These are phyloP conservation scores for Cryptococcus amylolentus DNA, from an alignment of 1,284 basidiomycete genomes.

Conservation along the genomic window DNA sequence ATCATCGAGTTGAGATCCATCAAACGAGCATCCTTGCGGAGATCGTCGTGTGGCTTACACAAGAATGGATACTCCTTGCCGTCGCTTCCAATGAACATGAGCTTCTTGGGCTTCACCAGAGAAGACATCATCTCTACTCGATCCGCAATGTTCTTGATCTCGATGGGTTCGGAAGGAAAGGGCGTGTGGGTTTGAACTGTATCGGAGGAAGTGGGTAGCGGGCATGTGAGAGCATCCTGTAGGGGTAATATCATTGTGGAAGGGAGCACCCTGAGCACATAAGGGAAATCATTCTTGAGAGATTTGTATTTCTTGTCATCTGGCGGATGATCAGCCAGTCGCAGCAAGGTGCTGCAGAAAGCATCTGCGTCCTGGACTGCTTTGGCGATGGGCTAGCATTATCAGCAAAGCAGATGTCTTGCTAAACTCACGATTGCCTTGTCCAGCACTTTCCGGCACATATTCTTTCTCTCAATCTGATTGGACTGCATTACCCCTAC, in stretches of 20 bases:
- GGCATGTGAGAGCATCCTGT: conserved; percentile 89
- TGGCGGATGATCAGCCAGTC: conserved; percentile 38
- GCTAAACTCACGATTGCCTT: conserved; percentile 33
- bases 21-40: conserved; percentile 92
- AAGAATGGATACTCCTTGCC: conserved; percentile 86
- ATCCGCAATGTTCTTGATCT: conserved; percentile 81
- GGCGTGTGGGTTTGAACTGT: conserved; percentile 69
- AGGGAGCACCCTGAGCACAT: conserved; percentile 57
- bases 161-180: conserved; percentile 74
- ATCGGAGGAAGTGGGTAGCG: conserved; percentile 67
- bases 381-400: background rate
- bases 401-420: background rate
- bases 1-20: conserved; percentile 99
- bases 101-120: conserved; percentile 86
- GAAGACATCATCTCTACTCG: conserved; percentile 90
- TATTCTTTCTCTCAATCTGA: conserved; percentile 59
- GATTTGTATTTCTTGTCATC: conserved; percentile 40
- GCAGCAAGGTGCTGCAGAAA: conserved; percentile 35
- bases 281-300: conserved; percentile 57
- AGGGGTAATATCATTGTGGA: conserved; percentile 80
- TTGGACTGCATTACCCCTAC: conserved; percentile 84
- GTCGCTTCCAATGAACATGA: conserved; percentile 78
- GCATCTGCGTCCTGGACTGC: conserved; percentile 37
- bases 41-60: conserved; percentile 96
- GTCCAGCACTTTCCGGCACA: conserved; percentile 33